Percentiles rank a stretch among this genome's conserved stretches.
These are phyloP conservation scores for Dichomitus squalens DNA, from an alignment of 1,284 basidiomycete species.

Conservation along the genomic window DNA sequence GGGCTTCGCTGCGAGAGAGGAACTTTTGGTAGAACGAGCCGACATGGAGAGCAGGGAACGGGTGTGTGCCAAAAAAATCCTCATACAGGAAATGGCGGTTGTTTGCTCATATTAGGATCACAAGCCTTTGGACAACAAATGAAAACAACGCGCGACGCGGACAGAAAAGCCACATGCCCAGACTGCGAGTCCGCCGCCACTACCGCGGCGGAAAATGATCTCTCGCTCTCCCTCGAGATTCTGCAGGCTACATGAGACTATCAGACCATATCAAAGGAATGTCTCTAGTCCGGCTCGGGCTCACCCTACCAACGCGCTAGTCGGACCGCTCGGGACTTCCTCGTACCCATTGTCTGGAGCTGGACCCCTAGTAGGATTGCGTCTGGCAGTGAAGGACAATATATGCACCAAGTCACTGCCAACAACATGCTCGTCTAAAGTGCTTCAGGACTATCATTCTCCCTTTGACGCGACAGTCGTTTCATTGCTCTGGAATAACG, in stretches of 20 bases:
- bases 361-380: slow-evolving; percentile 42
- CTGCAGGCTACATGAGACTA: slow-evolving; percentile 33
- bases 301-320: slow-evolving; percentile 51
- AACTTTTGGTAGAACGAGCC: slow-evolving; percentile 6
- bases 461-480: slow-evolving; percentile 93
- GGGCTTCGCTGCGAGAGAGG: slow-evolving; percentile 10
- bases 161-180: not conserved
- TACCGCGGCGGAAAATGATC: slow-evolving; percentile 8
- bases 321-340: slow-evolving; percentile 27
- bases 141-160: slow-evolving; percentile 22
- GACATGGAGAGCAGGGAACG: slow-evolving; percentile 5
- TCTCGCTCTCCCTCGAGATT: slow-evolving; percentile 10
- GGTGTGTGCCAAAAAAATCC: slow-evolving; percentile 17
- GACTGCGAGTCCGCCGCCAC: not conserved
- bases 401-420: slow-evolving; percentile 72
- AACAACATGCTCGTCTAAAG: slow-evolving; percentile 81
- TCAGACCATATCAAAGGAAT: not conserved
- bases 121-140: slow-evolving; percentile 26
- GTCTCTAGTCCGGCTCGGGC: not conserved
- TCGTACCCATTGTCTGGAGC: slow-evolving; percentile 2
- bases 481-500: slow-evolving; percentile 57
- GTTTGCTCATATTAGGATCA: slow-evolving; percentile 29
- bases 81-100: slow-evolving; percentile 22
- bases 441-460: slow-evolving; percentile 74
- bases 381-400: slow-evolving; percentile 84